Percentiles rank a stretch among this genome's conserved stretches.
Conservation (phyloP, 495 filamentous ascomycete genomes). For the Trichoderma virens region DNA sequence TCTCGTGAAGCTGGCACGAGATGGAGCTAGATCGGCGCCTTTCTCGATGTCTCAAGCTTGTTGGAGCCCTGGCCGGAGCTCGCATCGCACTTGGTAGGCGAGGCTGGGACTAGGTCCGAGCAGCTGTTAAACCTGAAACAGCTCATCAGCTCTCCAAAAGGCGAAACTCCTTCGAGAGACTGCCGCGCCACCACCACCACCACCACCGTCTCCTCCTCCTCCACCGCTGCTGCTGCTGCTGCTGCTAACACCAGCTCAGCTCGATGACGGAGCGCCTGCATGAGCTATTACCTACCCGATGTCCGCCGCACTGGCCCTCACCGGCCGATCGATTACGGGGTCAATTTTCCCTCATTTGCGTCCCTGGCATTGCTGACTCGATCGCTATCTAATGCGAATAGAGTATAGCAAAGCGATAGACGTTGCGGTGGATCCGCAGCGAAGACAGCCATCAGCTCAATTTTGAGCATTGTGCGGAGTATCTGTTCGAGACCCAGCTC, state of each 20-base stretch:
- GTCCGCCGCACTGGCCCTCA: background rate
- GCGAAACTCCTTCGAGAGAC: background rate
- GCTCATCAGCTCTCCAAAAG: background rate
- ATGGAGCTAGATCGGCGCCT: background rate
- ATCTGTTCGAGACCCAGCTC: background rate
- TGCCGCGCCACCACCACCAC: no score
- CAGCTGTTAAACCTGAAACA: background rate
- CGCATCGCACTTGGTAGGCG: background rate
- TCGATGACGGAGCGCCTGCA: background rate
- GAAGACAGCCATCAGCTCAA: background rate
- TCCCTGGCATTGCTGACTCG: background rate
- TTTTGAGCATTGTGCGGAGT: background rate
- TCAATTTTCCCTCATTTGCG: background rate
- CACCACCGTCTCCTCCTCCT: no score
- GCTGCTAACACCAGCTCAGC: background rate
- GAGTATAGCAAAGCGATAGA: background rate
- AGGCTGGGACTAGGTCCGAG: background rate
- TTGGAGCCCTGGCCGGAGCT: background rate
- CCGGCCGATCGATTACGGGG: background rate
- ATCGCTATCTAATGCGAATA: background rate
- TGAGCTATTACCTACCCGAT: background rate
- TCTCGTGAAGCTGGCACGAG: background rate
- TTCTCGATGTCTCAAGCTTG: background rate
- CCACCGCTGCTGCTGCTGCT: background rate
- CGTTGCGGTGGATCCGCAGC: background rate